phyloP scores from a whole-genome alignment of 2,329 filamentous ascomycete genomes.

The Aspergillus ochraceoroseus region DNA sequence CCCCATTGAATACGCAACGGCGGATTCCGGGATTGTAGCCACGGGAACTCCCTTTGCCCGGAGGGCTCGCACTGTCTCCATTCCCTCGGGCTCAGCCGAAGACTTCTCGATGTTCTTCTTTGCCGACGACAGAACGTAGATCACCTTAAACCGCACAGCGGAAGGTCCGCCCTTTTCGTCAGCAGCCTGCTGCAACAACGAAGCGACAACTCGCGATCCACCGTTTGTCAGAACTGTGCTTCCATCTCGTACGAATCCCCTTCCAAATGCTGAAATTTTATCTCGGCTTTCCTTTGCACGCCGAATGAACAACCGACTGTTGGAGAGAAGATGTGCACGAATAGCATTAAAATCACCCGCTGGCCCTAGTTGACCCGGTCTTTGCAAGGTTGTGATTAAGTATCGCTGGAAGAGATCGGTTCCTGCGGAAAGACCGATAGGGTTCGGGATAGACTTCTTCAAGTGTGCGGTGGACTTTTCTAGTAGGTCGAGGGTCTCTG shows the following conservation, averaged over 20 bases:
- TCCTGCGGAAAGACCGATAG: slow-evolving; percentile 85
- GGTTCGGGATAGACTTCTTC: slow-evolving; percentile 74
- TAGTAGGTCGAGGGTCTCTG: slow-evolving; percentile 85
- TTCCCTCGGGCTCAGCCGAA: slow-evolving; percentile 55
- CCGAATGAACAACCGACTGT: slow-evolving; percentile 79
- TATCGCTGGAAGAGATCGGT: slow-evolving; percentile 95
- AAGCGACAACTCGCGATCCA: slow-evolving; percentile 76
- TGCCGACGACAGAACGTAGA: slow-evolving; percentile 60
- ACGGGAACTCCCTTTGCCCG: slow-evolving; percentile 73
- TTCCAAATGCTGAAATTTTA: slow-evolving; percentile 74
- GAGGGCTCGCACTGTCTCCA: slow-evolving; percentile 65
- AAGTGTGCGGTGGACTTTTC: slow-evolving; percentile 71
- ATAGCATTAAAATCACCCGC: slow-evolving; percentile 74
- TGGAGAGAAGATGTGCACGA: slow-evolving; percentile 74
- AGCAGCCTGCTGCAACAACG: slow-evolving; percentile 68
- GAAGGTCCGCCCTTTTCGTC: slow-evolving; percentile 54
- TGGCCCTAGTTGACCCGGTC: slow-evolving; percentile 49
- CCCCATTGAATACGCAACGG: slow-evolving; percentile 72
- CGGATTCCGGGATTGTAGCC: slow-evolving; percentile 70
- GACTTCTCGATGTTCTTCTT: slow-evolving; percentile 27
- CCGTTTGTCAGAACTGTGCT: slow-evolving; percentile 85
- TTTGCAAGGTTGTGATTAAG: slow-evolving; percentile 67
- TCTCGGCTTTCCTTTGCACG: slow-evolving; percentile 80
- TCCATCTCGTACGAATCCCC: slow-evolving; percentile 71
- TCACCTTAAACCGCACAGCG: slow-evolving; percentile 70